A percentile compares a stretch with the other conserved stretches of the same genome.
phyloP scores from a whole-genome alignment of 2,329 filamentous ascomycete species.

The Fusarium drepaniforme region DNA sequence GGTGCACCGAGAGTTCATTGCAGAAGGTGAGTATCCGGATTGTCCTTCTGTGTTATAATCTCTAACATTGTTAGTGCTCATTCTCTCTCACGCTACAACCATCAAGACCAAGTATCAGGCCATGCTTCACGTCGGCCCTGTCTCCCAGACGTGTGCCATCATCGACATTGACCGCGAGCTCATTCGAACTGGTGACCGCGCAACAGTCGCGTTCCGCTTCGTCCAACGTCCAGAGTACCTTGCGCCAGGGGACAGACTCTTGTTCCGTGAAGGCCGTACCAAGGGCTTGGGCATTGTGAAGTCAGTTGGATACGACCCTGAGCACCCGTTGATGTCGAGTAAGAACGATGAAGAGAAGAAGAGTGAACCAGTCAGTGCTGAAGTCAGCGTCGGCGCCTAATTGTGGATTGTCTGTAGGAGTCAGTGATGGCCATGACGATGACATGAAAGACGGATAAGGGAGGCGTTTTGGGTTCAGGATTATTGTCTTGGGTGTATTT shows the following conservation, averaged over 20 bases:
- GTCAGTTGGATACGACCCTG: slow-evolving; percentile 85
- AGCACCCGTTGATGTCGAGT: slow-evolving; percentile 55
- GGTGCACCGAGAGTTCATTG: slow-evolving; percentile 81
- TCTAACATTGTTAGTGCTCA: slow-evolving; percentile 73
- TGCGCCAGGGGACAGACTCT: slow-evolving; percentile 85
- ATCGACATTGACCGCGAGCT: slow-evolving; percentile 98
- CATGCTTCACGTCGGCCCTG: slow-evolving; percentile 96
- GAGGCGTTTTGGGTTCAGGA: slow-evolving; percentile 27
- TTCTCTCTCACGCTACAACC: slow-evolving; percentile 94
- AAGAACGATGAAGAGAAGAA: slow-evolving; percentile 30
- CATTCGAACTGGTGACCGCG: slow-evolving; percentile 94
- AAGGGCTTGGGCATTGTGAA: slow-evolving; percentile 98
- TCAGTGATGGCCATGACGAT: slow-evolving; percentile 17
- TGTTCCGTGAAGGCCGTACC: slow-evolving; percentile 95
- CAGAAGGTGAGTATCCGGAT: slow-evolving; percentile 69
- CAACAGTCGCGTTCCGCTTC: slow-evolving; percentile 93
- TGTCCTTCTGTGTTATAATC: background rate
- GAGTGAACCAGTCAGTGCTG: slow-evolving; percentile 33
- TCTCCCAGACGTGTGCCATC: slow-evolving; percentile 95
- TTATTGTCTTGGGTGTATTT: slow-evolving; percentile 1
- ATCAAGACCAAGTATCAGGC: slow-evolving; percentile 98
- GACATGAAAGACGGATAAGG: slow-evolving; percentile 19
- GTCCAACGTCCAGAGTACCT: slow-evolving; percentile 95
- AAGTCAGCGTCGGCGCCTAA: slow-evolving; percentile 43
- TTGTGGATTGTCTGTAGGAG: background rate